Evolutionary conservation across 768 basidiomycete genomes (phyloP).

Genomic region (Lentinula raphanica): DNA sequence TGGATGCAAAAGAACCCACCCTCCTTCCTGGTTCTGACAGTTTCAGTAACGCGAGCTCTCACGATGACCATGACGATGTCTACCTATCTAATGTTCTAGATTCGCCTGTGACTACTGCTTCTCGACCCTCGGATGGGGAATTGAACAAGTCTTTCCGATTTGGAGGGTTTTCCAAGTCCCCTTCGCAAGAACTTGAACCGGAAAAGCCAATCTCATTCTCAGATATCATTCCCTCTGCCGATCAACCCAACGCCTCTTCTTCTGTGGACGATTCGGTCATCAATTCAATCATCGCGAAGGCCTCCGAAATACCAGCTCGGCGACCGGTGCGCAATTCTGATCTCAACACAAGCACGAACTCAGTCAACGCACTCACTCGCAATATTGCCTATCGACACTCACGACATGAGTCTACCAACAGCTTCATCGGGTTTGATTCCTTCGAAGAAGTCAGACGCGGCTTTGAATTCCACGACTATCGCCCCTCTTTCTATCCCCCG

Average conservation of each 20-base stretch:
- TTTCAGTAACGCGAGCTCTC: constrained; percentile 29
- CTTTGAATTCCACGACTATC: constrained; percentile 64
- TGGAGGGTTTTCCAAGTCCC: constrained; percentile 42
- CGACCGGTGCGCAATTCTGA: constrained; percentile 36
- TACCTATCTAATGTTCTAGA: constrained; percentile 14
- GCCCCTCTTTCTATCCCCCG: constrained; percentile 64
- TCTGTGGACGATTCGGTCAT: constrained; percentile 43
- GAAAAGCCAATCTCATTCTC: constrained; percentile 52
- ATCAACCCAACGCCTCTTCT: constrained; percentile 43
- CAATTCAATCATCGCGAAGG: constrained; percentile 50
- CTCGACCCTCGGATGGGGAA: constrained; percentile 56
- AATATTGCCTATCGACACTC: constrained; percentile 27
- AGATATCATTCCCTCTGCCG: constrained; percentile 69
- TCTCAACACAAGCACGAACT: constrained; percentile 25
- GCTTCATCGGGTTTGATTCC: constrained; percentile 69
- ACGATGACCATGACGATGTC: constrained; percentile 10
- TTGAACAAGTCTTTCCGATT: constrained; percentile 73
- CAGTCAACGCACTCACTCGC: constrained; percentile 17
- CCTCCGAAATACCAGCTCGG: constrained; percentile 29
- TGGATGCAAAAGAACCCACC: constrained; percentile 31
- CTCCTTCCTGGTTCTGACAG: constrained; percentile 34
- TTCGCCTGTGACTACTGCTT: constrained; percentile 27
- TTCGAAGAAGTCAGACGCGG: constrained; percentile 77
- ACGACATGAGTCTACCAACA: constrained; percentile 46
- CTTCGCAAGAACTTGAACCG: constrained; percentile 10